Base-by-base conservation (phyloP, 768 basidiomycete species). In the Phylloporus rhodoxanthus region DNA sequence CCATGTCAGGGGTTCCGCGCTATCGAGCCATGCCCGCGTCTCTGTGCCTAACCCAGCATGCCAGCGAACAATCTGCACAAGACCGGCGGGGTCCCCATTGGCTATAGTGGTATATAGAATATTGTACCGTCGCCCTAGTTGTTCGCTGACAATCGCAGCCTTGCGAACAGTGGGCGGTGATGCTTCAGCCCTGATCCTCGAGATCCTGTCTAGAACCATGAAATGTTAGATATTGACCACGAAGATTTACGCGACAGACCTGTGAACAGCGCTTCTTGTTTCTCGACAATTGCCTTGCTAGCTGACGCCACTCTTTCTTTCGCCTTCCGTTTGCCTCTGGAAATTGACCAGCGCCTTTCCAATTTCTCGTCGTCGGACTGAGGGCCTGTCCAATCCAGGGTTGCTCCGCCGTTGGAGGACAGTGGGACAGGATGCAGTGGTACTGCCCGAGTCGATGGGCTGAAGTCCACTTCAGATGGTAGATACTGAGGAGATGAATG, bases 1-100 rank as follows among this genome's bases (percentile, higher is more conserved):
- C 87, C 87, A 90, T 7, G 81, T 80, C 40, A 85, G 71, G 7
- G 87, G 84, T 59, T 90, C 87, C 0, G 77, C 75, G 45, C 75
- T 74, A 47, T 84, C 84, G 21, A 89, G 61, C 23, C 76, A 71
- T n/a, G 70, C 64, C 50, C 71, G 77, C 8, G 76, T 65, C n/a
- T 71, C 57, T 8, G 66, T 57, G 26, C 77, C 75, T 48, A 80
- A 79, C 26, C 67, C 64, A n/a, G 69, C 63, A 55, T 81, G 79
- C 87, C 87, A 90, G 17, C 75, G 78, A 26, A 72, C 74, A 25
- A 81, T 73, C 37, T 73, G 70, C 17, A 71, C 68, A 8, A 81
- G 70, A 55, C 78, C 81, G 39, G 80, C 57, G 13, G 64, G 63
- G 17, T 55, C 51, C 8, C 47, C 57, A 10, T 60, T 57, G 9